Base-by-base conservation (phyloP, 495 filamentous ascomycete genomes). In the Bryoglossum gracile region DNA sequence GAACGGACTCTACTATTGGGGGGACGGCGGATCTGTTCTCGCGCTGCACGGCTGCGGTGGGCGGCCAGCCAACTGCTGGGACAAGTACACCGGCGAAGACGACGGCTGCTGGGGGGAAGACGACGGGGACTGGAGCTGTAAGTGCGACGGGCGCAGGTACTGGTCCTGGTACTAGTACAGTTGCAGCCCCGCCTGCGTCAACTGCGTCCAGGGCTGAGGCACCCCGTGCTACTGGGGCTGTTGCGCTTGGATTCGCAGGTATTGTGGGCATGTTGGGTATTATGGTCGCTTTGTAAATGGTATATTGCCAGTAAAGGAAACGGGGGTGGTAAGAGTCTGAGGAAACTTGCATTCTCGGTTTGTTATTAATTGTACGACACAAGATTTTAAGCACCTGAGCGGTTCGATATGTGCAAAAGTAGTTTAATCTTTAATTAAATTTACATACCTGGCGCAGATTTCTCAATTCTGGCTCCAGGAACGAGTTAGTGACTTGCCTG, bases 281-380 rank as follows among this genome's bases (percentile, higher is more conserved):
- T 34, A 53, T 53, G 36, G 43, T 21, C 33, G 21, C 37, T 13
- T 47, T 53, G 43, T 53, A 47, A n/a, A n/a, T n/a, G n/a, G n/a
- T n/a, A n/a, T n/a, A n/a, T n/a, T n/a, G n/a, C n/a, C n/a, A n/a
- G n/a, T n/a, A n/a, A n/a, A n/a, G n/a, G n/a, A n/a, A n/a, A n/a
- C n/a, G n/a, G n/a, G n/a, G n/a, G n/a, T n/a, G n/a, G n/a, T n/a
- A n/a, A n/a, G n/a, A n/a, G n/a, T n/a, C n/a, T n/a, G n/a, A n/a
- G n/a, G n/a, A n/a, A n/a, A n/a, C n/a, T n/a, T n/a, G n/a, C n/a
- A n/a, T n/a, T n/a, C n/a, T n/a, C n/a, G n/a, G n/a, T n/a, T n/a
- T n/a, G n/a, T n/a, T n/a, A n/a, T n/a, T n/a, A n/a, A n/a, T n/a
- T n/a, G n/a, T n/a, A n/a, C n/a, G n/a, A n/a, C n/a, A n/a, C n/a